Evolutionary conservation across 768 basidiomycete genomes (phyloP).

Genomic region (Xerocomellus amylosporus): DNA sequence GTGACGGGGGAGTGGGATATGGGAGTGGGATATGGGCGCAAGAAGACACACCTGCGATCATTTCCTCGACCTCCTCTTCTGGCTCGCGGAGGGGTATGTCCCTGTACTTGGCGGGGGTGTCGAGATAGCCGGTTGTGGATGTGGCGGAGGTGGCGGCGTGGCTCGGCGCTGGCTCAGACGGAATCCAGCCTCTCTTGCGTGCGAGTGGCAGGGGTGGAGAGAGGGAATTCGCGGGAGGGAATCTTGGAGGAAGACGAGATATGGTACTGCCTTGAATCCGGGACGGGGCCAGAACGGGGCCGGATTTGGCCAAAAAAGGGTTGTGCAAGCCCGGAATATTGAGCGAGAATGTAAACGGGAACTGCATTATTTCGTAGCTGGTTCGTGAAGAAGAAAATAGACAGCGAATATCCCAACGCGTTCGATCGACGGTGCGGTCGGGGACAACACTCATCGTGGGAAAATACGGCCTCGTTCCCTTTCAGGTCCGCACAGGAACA

Average conservation of each 20-base stretch:
- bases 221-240: conserved; percentile 15
- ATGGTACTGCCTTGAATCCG: conserved; percentile 25
- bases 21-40: conserved; percentile 22
- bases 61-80: conserved; percentile 44
- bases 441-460: not conserved
- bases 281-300: conserved; percentile 17
- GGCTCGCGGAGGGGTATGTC: conserved; percentile 32
- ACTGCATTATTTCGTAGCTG: conserved; percentile 42
- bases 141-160: conserved; percentile 49
- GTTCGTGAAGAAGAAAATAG: conserved; percentile 19
- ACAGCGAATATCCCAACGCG: not conserved
- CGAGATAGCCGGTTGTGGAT: conserved; percentile 62
- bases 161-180: conserved; percentile 55
- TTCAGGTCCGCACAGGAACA: too few species aligned
- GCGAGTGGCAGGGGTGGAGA: conserved; percentile 41
- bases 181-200: conserved; percentile 73
- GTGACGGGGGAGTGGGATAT: conserved; percentile 3
- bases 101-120: conserved; percentile 64
- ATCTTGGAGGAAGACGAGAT: conserved; percentile 18
- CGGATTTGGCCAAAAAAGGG: conserved; percentile 48
- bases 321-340: conserved; percentile 63
- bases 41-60: conserved; percentile 43
- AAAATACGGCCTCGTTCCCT: not conserved
- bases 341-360: conserved; percentile 73
- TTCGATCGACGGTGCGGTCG: not conserved